Conservation (phyloP, 106 monocot species). For the Chionographis japonica region DNA sequence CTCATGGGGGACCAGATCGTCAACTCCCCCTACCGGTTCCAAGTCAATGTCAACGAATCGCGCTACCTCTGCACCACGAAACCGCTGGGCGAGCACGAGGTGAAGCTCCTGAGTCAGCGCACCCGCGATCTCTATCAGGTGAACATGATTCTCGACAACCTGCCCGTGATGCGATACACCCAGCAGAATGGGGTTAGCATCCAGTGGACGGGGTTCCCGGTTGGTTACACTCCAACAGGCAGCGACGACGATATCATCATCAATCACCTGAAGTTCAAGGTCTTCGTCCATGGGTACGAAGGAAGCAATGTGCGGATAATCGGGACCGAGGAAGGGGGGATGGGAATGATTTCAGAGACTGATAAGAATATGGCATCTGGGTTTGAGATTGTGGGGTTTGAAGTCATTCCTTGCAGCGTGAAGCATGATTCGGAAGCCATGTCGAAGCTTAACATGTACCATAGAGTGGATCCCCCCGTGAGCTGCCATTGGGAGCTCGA, state of each 20-base stretch:
- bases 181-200: slow-evolving; percentile 35
- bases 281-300: slow-evolving; percentile 60
- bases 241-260: slow-evolving; percentile 41
- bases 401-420: slow-evolving; percentile 60
- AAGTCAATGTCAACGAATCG: slow-evolving; percentile 45
- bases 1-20: slow-evolving; percentile 70
- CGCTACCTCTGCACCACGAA: slow-evolving; percentile 54
- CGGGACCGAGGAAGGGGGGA: slow-evolving; percentile 41
- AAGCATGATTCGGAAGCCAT: slow-evolving; percentile 37
- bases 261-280: slow-evolving; percentile 64
- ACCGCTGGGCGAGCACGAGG: slow-evolving; percentile 36
- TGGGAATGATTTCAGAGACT: slow-evolving; percentile 31
- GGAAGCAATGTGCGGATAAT: slow-evolving; percentile 35
- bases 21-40: slow-evolving; percentile 60
- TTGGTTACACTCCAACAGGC: slow-evolving; percentile 34
- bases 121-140: slow-evolving; percentile 61
- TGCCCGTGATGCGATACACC: slow-evolving; percentile 50
- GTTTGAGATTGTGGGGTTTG: slow-evolving; percentile 63
- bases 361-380: slow-evolving; percentile 41
- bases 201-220: slow-evolving; percentile 65
- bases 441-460: slow-evolving; percentile 40
- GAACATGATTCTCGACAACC: slow-evolving; percentile 71
- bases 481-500: slow-evolving; percentile 35
- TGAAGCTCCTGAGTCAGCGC: slow-evolving; percentile 49
- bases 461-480: slow-evolving; percentile 29